A percentile compares a stretch with the other conserved stretches of the same genome.
phyloP scores from a whole-genome alignment of 2,329 filamentous ascomycete species.

The Herpotrichia juniperi region DNA sequence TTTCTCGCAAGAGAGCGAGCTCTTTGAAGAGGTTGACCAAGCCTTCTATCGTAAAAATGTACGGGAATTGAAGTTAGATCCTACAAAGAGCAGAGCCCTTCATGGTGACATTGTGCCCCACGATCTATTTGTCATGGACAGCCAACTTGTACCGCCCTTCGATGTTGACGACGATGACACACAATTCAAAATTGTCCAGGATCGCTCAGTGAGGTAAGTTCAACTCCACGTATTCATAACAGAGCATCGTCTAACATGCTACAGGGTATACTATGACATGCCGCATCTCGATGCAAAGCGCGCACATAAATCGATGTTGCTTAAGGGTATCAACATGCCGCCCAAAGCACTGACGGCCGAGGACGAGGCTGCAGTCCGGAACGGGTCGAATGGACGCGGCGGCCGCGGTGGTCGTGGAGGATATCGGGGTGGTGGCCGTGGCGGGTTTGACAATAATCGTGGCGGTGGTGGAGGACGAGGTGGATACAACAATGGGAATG shows the following conservation, averaged over 20 bases:
- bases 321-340: conserved; percentile 80
- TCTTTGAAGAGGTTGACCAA: conserved; percentile 83
- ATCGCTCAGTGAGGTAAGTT: conserved; percentile 81
- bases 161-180: conserved; percentile 57
- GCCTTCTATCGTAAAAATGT: conserved; percentile 87
- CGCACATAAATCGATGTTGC: conserved; percentile 90
- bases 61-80: conserved; percentile 72
- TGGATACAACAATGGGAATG: conserved; percentile 1
- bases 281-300: conserved; percentile 66
- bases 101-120: conserved; percentile 83
- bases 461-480: neutral
- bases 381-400: conserved; percentile 70
- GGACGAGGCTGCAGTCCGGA: conserved; percentile 70
- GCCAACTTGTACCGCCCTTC: conserved; percentile 78
- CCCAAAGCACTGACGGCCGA: conserved; percentile 70
- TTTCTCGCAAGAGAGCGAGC: conserved; percentile 79
- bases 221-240: neutral
- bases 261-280: conserved; percentile 84
- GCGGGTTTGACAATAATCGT: conserved; percentile 11
- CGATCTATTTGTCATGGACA: conserved; percentile 82
- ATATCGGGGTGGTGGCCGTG: conserved; percentile 22
- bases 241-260: conserved; percentile 34
- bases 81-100: conserved; percentile 76
- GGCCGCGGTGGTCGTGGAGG: conserved; percentile 60
- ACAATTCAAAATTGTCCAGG: conserved; percentile 38